Evolutionary conservation across 1,139 yeast genomes (phyloP).

Genomic region (Candida buenavistaensis): DNA sequence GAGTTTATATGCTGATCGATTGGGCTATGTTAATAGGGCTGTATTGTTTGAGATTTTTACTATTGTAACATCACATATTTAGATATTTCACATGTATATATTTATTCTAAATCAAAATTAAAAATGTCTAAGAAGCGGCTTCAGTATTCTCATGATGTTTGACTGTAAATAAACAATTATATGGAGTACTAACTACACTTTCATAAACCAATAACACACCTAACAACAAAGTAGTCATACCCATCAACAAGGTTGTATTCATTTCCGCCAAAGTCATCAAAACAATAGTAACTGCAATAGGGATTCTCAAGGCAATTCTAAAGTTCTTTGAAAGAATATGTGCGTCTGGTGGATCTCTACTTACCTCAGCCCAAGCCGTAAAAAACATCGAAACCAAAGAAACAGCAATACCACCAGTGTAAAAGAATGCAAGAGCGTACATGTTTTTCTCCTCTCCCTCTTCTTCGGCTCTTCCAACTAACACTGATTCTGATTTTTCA

Average conservation of each 20-base stretch:
- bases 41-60: conserved; percentile 20
- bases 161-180: conserved; percentile 10
- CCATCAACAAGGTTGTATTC: conserved; percentile 44
- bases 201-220: conserved; percentile 36
- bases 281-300: conserved; percentile 38
- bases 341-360: conserved; percentile 32
- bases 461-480: conserved; percentile 7
- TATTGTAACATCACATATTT: conserved; percentile 1
- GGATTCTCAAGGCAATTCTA: conserved; percentile 42
- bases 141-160: neutral
- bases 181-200: conserved; percentile 30
- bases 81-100: too few species aligned
- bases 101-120: neutral
- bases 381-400: conserved; percentile 34
- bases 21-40: conserved; percentile 24
- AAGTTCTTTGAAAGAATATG: conserved; percentile 34
- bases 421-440: conserved; percentile 45
- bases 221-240: conserved; percentile 37
- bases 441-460: conserved; percentile 28
- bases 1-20: conserved; percentile 22
- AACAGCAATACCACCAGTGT: conserved; percentile 51
- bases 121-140: neutral
- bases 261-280: conserved; percentile 49
- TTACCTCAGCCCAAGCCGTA: conserved; percentile 40
- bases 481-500: neutral